Percentiles rank a stretch among this genome's conserved stretches.
phyloP scores from a whole-genome alignment of 164 flowering plant genomes.

The Magnolia kwangsiensis region DNA sequence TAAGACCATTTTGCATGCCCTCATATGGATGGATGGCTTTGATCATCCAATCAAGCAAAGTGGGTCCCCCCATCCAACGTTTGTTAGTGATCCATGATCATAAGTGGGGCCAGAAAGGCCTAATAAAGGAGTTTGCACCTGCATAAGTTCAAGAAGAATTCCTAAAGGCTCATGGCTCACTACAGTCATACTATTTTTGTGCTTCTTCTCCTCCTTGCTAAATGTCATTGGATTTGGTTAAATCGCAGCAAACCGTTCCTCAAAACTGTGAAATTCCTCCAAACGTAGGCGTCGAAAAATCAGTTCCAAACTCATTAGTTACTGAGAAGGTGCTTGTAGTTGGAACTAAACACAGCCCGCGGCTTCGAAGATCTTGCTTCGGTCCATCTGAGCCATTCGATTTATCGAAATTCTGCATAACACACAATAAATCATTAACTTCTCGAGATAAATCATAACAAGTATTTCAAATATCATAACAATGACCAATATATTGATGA shows the following conservation, averaged over 20 bases:
- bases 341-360: constrained; percentile 3
- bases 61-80: no score
- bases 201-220: background rate
- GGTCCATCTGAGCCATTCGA: background rate
- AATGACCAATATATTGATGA: no score
- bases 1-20: background rate
- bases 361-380: constrained; percentile 3
- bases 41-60: no score
- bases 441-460: background rate
- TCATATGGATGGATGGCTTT: no score
- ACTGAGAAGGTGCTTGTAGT: background rate
- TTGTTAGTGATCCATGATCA: no score
- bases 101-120: no score
- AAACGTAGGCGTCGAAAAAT: background rate
- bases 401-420: background rate
- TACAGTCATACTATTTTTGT: background rate
- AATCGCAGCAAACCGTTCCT: background rate
- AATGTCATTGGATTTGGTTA: background rate
- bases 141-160: background rate
- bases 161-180: background rate
- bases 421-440: background rate
- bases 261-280: background rate
- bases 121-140: background rate
- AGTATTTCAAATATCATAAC: background rate
- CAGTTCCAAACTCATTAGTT: background rate